Percentiles rank a stretch among this genome's conserved stretches.
phyloP scores from a whole-genome alignment of 2,329 filamentous ascomycete genomes.

The Diaporthe velutina region DNA sequence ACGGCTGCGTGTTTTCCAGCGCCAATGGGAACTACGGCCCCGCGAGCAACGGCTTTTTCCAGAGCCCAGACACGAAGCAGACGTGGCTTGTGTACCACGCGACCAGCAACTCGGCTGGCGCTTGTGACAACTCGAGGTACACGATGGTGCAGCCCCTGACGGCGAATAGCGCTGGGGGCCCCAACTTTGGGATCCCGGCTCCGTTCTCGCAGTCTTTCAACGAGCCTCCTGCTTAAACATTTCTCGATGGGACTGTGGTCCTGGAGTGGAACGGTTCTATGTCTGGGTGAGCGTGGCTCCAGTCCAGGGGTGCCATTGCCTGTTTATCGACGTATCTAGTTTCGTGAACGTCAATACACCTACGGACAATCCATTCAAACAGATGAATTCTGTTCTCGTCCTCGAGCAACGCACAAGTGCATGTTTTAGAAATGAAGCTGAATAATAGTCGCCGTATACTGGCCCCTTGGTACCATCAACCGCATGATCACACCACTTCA shows the following conservation, averaged over 20 bases:
- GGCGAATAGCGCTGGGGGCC: constrained; percentile 63
- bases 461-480: too few species aligned
- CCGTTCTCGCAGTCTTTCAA: constrained; percentile 29
- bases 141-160: constrained; percentile 65
- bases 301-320: too few species aligned
- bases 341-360: too few species aligned
- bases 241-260: too few species aligned
- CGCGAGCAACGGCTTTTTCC: constrained; percentile 71
- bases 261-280: too few species aligned
- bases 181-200: constrained; percentile 59
- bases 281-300: too few species aligned
- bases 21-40: constrained; percentile 70
- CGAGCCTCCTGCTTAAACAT: constrained; percentile 9
- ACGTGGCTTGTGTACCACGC: constrained; percentile 70
- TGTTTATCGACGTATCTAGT: too few species aligned
- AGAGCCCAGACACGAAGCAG: constrained; percentile 65
- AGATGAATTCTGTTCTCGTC: too few species aligned
- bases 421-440: too few species aligned
- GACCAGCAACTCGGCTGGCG: constrained; percentile 60
- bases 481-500: not conserved
- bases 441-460: not conserved
- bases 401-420: too few species aligned
- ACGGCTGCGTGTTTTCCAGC: constrained; percentile 62
- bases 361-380: too few species aligned
- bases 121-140: constrained; percentile 66